Conservation (phyloP, 352 stramenopile genomes). For the Globisporangium emineosum region DNA sequence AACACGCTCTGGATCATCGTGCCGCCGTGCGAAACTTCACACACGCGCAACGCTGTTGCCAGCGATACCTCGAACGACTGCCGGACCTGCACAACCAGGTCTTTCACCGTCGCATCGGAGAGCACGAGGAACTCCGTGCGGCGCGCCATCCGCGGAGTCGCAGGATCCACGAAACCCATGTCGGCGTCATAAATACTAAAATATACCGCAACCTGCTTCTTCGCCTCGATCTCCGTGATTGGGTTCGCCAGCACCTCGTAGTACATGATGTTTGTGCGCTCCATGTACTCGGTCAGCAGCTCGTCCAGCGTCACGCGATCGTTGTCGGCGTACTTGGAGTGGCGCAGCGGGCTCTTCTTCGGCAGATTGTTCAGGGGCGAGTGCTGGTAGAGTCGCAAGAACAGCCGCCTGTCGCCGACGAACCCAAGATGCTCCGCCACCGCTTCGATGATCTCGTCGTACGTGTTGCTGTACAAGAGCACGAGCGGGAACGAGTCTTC, state of each 20-base stretch:
- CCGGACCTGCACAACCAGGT: constrained; percentile 53
- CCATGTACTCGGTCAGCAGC: constrained; percentile 67
- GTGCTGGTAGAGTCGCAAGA: constrained; percentile 81
- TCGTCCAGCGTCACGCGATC: constrained; percentile 63
- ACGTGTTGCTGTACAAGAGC: constrained; percentile 67
- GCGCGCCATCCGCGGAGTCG: constrained; percentile 26
- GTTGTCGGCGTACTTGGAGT: constrained; percentile 60
- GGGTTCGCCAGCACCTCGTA: constrained; percentile 69
- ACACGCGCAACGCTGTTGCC: constrained; percentile 45
- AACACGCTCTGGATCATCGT: constrained; percentile 52
- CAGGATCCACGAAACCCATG: constrained; percentile 40
- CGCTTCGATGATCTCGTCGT: constrained; percentile 71
- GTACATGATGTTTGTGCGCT: constrained; percentile 66
- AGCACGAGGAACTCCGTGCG: constrained; percentile 66
- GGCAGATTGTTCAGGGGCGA: constrained; percentile 58
- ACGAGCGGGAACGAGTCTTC: constrained; percentile 45
- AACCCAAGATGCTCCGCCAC: constrained; percentile 47
- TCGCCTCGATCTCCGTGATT: constrained; percentile 85
- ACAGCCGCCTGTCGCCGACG: constrained; percentile 36
- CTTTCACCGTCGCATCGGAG: constrained; percentile 39
- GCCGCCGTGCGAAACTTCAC: constrained; percentile 59
- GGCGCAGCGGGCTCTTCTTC: constrained; percentile 65
- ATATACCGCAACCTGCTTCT: constrained; percentile 75
- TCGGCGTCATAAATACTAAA: constrained; percentile 74
- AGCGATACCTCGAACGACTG: constrained; percentile 38